A percentile compares a stretch with the other conserved stretches of the same genome.
These are phyloP conservation scores for Ceriops zippeliana DNA, from an alignment of 345 rosid species.

Conservation along the genomic window DNA sequence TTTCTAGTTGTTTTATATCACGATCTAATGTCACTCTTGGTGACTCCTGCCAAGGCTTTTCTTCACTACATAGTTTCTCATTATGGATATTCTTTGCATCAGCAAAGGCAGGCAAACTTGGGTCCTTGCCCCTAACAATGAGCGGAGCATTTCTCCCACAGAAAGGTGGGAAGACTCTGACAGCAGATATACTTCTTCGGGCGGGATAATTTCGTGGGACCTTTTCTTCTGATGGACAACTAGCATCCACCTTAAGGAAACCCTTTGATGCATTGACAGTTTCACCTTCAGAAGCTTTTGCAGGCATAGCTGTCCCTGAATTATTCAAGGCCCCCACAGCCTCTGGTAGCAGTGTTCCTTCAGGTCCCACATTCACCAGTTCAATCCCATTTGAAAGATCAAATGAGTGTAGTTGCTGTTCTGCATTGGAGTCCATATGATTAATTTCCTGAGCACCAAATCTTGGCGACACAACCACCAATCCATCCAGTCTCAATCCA, in stretches of 20 bases:
- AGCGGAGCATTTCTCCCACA: conserved; percentile 43
- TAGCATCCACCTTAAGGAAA: conserved; percentile 12
- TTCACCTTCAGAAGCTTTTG: conserved; percentile 8
- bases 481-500: conserved; percentile 12
- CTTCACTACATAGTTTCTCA: conserved; percentile 21
- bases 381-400: background rate
- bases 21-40: conserved; percentile 3
- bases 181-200: conserved; percentile 42
- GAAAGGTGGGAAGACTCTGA: conserved; percentile 53
- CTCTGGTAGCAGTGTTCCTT: conserved; percentile 6
- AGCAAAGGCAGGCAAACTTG: background rate
- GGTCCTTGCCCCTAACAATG: conserved; percentile 14
- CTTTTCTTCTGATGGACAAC: conserved; percentile 13
- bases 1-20: conserved; percentile 21
- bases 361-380: conserved; percentile 3
- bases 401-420: conserved; percentile 5
- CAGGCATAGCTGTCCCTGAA: conserved; percentile 8
- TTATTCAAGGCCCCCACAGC: background rate
- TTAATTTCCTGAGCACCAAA: conserved; percentile 4
- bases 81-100: conserved; percentile 17
- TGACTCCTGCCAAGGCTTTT: conserved; percentile 1
- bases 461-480: background rate
- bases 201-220: conserved; percentile 32
- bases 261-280: conserved; percentile 9
- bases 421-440: conserved; percentile 11